Evolutionary conservation across 371 early-diverging fungal species (phyloP).

Genomic region (Blakeslea trispora): DNA sequence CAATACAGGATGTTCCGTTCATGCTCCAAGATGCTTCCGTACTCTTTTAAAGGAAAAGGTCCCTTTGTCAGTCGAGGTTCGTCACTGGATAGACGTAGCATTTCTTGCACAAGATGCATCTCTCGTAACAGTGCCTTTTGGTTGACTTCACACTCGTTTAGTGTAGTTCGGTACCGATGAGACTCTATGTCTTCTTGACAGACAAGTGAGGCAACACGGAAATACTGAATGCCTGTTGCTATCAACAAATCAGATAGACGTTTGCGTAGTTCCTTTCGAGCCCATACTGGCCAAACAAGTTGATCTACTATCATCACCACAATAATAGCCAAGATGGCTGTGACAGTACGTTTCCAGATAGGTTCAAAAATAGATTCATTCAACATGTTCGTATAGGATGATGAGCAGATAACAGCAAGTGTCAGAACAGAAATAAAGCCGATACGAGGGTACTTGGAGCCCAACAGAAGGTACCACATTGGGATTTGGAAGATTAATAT

Average conservation of each 20-base stretch:
- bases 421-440: conserved; percentile 48
- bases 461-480: conserved; percentile 40
- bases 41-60: conserved; percentile 30
- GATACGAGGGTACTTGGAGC: conserved; percentile 35
- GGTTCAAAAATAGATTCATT: conserved; percentile 32
- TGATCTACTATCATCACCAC: conserved; percentile 39
- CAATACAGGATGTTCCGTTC: conserved; percentile 41
- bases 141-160: conserved; percentile 10
- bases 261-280: conserved; percentile 31
- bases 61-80: conserved; percentile 46
- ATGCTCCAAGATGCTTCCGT: conserved; percentile 32
- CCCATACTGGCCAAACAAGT: conserved; percentile 46
- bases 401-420: conserved; percentile 38
- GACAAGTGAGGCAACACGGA: conserved; percentile 37
- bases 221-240: conserved; percentile 47
- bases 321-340: conserved; percentile 39
- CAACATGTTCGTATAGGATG: conserved; percentile 26
- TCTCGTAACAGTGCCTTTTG: conserved; percentile 20
- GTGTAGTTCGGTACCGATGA: conserved; percentile 23
- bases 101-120: conserved; percentile 18
- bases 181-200: conserved; percentile 37
- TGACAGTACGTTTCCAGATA: conserved; percentile 41
- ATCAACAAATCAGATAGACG: conserved; percentile 32
- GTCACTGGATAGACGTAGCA: conserved; percentile 27
- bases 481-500: conserved; percentile 34